Conservation (phyloP, 495 filamentous ascomycete genomes). For the Hyphodiscus hymeniophilus region DNA sequence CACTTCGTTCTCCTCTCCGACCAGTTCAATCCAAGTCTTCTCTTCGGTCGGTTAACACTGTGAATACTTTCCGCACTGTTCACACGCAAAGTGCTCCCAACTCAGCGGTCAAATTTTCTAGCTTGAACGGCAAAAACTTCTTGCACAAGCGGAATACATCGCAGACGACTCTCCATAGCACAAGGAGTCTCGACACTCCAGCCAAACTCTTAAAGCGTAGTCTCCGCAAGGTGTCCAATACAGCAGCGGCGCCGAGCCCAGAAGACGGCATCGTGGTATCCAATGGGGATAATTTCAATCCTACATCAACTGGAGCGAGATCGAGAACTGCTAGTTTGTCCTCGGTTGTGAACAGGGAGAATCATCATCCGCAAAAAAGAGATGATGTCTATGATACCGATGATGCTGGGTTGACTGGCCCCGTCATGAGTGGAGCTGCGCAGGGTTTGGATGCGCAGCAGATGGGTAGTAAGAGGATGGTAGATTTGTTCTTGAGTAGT, state of each 20-base stretch:
- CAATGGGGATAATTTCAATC: slow-evolving; percentile 14
- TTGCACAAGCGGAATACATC: not conserved
- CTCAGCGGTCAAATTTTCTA: slow-evolving; percentile 8
- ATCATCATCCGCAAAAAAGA: slow-evolving; percentile 2
- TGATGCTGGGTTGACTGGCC: slow-evolving; percentile 16
- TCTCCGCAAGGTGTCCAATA: not conserved
- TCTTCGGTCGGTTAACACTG: slow-evolving; percentile 2
- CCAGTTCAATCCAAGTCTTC: slow-evolving; percentile 14
- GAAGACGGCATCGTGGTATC: not conserved
- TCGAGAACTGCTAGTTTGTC: slow-evolving; percentile 1
- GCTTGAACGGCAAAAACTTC: not conserved
- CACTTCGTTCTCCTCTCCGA: slow-evolving; percentile 12
- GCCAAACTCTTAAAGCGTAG: slow-evolving; percentile 15
- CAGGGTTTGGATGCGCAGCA: slow-evolving; percentile 21
- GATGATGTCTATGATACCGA: slow-evolving; percentile 23
- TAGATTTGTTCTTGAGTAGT: slow-evolving; percentile 51
- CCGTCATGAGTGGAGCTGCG: slow-evolving; percentile 3
- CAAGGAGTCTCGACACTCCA: slow-evolving; percentile 16
- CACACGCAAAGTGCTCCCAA: slow-evolving; percentile 1
- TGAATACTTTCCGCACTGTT: slow-evolving; percentile 7
- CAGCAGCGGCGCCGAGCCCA: not conserved
- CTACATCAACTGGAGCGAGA: slow-evolving; percentile 4
- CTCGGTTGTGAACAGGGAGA: not conserved
- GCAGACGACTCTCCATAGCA: slow-evolving; percentile 1
- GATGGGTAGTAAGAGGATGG: slow-evolving; percentile 48